These are phyloP conservation scores for Cynanchum wilfordii DNA, from an alignment of 257 asterid species.

Conservation along the genomic window DNA sequence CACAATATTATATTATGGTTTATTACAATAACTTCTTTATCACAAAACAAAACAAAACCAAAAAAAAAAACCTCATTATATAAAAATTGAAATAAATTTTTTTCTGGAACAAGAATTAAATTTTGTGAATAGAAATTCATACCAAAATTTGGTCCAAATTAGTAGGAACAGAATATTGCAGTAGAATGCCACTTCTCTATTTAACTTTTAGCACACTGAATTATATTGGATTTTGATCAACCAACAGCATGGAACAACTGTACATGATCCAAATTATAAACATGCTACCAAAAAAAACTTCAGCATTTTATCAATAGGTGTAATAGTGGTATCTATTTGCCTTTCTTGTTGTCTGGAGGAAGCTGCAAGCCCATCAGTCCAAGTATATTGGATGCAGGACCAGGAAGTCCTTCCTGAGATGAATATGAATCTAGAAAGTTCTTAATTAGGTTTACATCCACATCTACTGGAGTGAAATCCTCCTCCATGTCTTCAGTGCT, in stretches of 20 bases:
- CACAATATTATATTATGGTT: no score
- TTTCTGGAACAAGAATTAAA: no score
- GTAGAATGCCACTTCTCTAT: neutral
- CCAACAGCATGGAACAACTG: neutral
- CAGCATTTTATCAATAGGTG: no score
- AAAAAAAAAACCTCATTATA: no score
- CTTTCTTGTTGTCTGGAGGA: slow-evolving; percentile 63
- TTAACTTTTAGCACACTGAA: neutral
- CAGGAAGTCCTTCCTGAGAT: slow-evolving; percentile 86
- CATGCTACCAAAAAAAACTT: neutral
- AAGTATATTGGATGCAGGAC: slow-evolving; percentile 89
- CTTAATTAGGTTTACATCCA: slow-evolving; percentile 84
- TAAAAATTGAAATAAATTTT: no score
- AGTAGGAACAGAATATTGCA: no score
- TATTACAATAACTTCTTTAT: no score
- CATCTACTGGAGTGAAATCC: slow-evolving; percentile 79
- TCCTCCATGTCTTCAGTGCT: slow-evolving; percentile 51
- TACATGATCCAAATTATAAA: neutral
- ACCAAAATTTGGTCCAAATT: no score
- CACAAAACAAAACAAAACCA: no score
- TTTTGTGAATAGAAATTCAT: no score
- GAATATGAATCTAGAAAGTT: slow-evolving; percentile 76
- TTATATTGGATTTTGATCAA: neutral
- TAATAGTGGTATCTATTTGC: slow-evolving; percentile 26
- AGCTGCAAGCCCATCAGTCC: slow-evolving; percentile 84